Conservation (phyloP, 2,329 filamentous ascomycete genomes). For the Helotiales sp. region DNA sequence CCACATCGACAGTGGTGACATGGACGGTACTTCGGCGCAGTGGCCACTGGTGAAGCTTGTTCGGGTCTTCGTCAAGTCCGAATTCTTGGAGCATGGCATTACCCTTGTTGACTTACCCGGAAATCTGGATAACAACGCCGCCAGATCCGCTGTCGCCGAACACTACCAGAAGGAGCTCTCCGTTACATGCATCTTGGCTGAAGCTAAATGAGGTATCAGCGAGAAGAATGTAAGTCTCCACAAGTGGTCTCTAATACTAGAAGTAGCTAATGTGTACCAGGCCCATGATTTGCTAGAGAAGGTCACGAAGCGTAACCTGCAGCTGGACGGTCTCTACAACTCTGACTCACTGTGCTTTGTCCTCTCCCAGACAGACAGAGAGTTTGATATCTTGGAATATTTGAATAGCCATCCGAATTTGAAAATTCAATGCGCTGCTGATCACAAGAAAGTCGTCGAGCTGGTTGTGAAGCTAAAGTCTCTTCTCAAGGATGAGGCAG, state of each 20-base stretch:
- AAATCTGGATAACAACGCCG: constrained; percentile 29
- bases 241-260: not conserved
- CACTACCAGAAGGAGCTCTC: constrained; percentile 27
- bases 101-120: constrained; percentile 35
- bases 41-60: constrained; percentile 35
- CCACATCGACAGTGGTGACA: constrained; percentile 27
- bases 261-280: constrained; percentile 1
- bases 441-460: not conserved
- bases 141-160: constrained; percentile 25
- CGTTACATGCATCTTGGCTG: constrained; percentile 30
- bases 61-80: constrained; percentile 18
- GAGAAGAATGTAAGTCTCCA: constrained; percentile 21
- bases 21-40: not conserved
- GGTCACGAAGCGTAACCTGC: constrained; percentile 21
- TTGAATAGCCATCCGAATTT: constrained; percentile 18
- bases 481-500: not conserved
- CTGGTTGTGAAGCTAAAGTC: not conserved
- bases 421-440: not conserved
- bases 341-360: constrained; percentile 30
- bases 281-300: constrained; percentile 30
- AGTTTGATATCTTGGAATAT: constrained; percentile 20
- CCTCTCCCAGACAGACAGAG: constrained; percentile 25
- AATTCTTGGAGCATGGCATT: constrained; percentile 28
- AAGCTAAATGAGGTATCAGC: constrained; percentile 16
- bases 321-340: constrained; percentile 30